phyloP scores from a whole-genome alignment of 306 rosid genomes.

The Boehmeria nivea region DNA sequence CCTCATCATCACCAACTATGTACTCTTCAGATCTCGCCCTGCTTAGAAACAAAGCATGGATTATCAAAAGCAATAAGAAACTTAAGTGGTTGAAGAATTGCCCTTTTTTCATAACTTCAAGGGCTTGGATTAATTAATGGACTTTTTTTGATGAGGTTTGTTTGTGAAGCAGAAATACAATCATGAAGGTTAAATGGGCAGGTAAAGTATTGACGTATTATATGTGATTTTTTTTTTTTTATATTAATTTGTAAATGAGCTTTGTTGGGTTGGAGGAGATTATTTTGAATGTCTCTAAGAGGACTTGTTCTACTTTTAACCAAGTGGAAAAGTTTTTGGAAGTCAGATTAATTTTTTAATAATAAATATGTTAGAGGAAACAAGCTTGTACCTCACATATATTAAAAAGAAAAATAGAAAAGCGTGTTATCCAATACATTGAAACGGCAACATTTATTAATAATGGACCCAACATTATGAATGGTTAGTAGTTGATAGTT shows the following conservation, averaged over 20 bases:
- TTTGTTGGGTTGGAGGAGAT: too few species aligned
- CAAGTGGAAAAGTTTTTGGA: too few species aligned
- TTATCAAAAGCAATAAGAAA: neutral
- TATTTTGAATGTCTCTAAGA: too few species aligned
- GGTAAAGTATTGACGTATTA: neutral
- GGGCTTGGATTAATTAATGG: neutral
- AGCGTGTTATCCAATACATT: too few species aligned
- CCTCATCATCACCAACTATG: conserved; percentile 32
- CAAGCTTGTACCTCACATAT: too few species aligned
- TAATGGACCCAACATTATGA: too few species aligned
- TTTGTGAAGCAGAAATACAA: conserved; percentile 5
- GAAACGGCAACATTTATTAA: too few species aligned
- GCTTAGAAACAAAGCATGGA: conserved; percentile 10
- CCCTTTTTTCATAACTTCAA: conserved; percentile 14
- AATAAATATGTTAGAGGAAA: too few species aligned
- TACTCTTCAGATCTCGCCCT: conserved; percentile 13
- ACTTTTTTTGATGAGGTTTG: neutral
- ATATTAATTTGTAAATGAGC: neutral
- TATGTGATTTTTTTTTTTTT: neutral
- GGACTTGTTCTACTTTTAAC: too few species aligned
- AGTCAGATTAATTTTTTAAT: too few species aligned
- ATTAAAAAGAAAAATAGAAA: too few species aligned
- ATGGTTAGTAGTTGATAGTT: too few species aligned
- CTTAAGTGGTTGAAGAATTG: neutral
- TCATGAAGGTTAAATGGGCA: neutral